Evolutionary conservation across 768 basidiomycete species (phyloP).

Genomic region (Amylocystis lapponica): DNA sequence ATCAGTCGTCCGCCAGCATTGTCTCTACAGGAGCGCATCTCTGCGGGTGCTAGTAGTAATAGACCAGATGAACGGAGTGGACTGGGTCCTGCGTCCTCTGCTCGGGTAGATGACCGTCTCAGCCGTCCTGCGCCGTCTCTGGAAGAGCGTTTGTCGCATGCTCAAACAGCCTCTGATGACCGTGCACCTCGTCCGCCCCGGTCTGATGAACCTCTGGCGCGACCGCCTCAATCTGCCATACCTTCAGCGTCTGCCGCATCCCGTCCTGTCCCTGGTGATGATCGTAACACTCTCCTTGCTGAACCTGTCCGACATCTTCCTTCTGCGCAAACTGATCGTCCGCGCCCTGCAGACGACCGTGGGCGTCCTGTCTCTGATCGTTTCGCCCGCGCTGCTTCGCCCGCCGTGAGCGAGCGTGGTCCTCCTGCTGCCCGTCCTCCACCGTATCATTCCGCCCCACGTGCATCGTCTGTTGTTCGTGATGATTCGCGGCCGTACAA

Average conservation of each 20-base stretch:
- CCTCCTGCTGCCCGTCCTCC: slow-evolving; percentile 3
- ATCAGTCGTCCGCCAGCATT: slow-evolving; percentile 13
- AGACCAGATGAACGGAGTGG: slow-evolving; percentile 6
- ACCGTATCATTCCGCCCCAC: slow-evolving; percentile 5
- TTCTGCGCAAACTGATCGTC: slow-evolving; percentile 5
- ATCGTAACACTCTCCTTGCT: slow-evolving; percentile 6
- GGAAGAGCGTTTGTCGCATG: slow-evolving; percentile 19
- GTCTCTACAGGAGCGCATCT: slow-evolving; percentile 22
- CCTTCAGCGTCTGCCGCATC: slow-evolving; percentile 5
- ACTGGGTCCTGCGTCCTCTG: slow-evolving; percentile 6
- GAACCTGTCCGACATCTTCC: slow-evolving; percentile 11
- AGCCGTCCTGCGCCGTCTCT: slow-evolving; percentile 12
- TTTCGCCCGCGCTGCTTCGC: slow-evolving; percentile 3
- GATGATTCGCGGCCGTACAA: slow-evolving; percentile 16
- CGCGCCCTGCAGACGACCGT: slow-evolving; percentile 18
- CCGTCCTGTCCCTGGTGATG: slow-evolving; percentile 6
- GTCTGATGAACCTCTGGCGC: slow-evolving; percentile 12
- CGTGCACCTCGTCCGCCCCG: slow-evolving; percentile 9
- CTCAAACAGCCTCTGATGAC: slow-evolving; percentile 13
- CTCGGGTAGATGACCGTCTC: slow-evolving; percentile 19
- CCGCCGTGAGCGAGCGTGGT: slow-evolving; percentile 3
- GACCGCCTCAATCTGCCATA: slow-evolving; percentile 7
- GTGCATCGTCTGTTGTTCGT: slow-evolving; percentile 20
- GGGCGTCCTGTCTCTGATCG: slow-evolving; percentile 16
- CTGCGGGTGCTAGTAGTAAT: slow-evolving; percentile 5